Evolutionary conservation across 306 rosid species (phyloP).

Genomic region (Castanopsis chinensis): DNA sequence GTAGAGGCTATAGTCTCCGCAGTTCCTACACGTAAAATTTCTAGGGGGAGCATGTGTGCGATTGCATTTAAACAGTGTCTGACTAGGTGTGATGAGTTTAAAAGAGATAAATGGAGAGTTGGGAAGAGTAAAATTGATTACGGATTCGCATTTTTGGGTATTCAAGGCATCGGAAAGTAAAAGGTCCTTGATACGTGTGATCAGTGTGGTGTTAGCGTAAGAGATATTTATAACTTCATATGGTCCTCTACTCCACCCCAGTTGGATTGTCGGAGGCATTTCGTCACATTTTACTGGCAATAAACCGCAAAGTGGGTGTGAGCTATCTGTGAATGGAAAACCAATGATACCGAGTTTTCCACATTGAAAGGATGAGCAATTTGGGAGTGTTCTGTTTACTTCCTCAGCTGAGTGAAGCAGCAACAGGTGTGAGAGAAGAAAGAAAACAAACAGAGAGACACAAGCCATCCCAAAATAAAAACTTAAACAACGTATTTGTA

Average conservation of each 20-base stretch:
- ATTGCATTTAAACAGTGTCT: slow-evolving; percentile 17
- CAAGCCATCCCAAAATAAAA: neutral
- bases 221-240: neutral
- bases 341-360: neutral
- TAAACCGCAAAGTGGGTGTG: neutral
- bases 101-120: slow-evolving; percentile 11
- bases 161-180: too few species aligned
- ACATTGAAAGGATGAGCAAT: neutral
- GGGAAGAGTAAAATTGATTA: neutral
- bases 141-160: too few species aligned
- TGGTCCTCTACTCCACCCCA: neutral
- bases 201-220: neutral
- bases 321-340: neutral
- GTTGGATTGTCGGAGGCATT: neutral
- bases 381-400: slow-evolving; percentile 5
- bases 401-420: neutral
- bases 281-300: neutral
- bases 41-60: neutral
- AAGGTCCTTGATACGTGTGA: too few species aligned
- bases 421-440: neutral
- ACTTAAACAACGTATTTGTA: too few species aligned
- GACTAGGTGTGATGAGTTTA: neutral
- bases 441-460: neutral
- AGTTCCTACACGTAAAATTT: neutral
- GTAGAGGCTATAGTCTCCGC: slow-evolving; percentile 9